Base-by-base conservation (phyloP, 495 filamentous ascomycete genomes). In the Penicillium crystallinum region DNA sequence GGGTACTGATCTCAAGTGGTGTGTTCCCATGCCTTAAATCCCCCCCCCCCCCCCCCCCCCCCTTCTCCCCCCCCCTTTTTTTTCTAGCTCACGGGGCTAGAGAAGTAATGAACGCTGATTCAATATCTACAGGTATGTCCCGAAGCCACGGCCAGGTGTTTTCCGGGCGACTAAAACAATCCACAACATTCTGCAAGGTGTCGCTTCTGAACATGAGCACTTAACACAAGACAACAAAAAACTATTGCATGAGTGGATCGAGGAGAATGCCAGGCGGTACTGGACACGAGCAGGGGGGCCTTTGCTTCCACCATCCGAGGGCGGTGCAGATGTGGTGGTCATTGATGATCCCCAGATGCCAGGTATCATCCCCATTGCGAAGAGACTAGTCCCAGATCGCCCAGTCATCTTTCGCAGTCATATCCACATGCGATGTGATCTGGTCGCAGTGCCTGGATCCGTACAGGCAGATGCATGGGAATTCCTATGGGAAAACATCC, bases 341-440 rank as follows among this genome's bases (percentile, higher is more conserved):
- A 76, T 91, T 17, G 90, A 96, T 57, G 90, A 96, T 57, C 88
- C 89, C 15, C 90, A 95, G 70, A 92, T 95, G 89, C 90, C 90
- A 4, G 80, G 77, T 3, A 65, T 96, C 19, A 90, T 95, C 50
- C 84, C 85, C 1, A 68, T 95, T 14, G 88, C 89, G 57, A 92
- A 89, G 66, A 60, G 80, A 27, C 33, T 75, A 12, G 86, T 87
- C 0, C 88, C 89, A 4, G 62, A 86, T n/a, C 76, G 89, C 27
- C 90, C 90, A 6, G 78, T 95, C 35, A 80, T 93, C 40, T 95
- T 72, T 48, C 81, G 90, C 11, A 89, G 84, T 46, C 90, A 95
- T 67, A 95, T 95, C 46, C 87, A 96, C 61, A 82, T 95, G 29
- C 80, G 90, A 22, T 84, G 81, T 58, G 90, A 95, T 60, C 76